A percentile compares a stretch with the other conserved stretches of the same genome.
Conservation (phyloP, 2,329 filamentous ascomycete species). For the Penicillium sclerotiorum region DNA sequence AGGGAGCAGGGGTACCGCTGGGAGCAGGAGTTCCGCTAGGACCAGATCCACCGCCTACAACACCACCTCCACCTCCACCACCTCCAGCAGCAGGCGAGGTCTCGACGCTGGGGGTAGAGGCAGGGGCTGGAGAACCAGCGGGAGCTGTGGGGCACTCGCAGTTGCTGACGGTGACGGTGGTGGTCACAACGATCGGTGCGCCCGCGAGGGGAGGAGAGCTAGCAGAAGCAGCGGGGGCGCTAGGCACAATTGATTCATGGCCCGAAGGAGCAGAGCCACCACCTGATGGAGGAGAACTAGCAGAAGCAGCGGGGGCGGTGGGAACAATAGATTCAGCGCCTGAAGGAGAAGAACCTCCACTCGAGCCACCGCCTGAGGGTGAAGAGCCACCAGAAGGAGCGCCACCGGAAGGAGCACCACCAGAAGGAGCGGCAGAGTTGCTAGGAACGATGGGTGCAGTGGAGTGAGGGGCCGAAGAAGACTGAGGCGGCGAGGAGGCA, state of each 20-base stretch:
- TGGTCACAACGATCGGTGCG: slow-evolving; percentile 16
- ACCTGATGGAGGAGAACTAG: background rate
- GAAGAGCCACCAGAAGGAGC: background rate
- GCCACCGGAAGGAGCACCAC: background rate
- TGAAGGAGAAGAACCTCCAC: background rate
- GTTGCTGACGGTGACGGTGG: slow-evolving; percentile 24
- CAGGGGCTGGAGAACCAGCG: slow-evolving; percentile 3
- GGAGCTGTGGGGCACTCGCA: slow-evolving; percentile 18
- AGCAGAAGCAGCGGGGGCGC: slow-evolving; percentile 4
- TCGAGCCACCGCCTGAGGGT: background rate
- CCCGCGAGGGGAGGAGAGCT: slow-evolving; percentile 9
- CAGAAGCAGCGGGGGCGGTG: background rate
- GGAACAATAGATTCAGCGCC: background rate
- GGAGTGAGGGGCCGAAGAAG: background rate
- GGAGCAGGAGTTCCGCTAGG: slow-evolving; percentile 5
- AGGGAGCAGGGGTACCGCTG: slow-evolving; percentile 3
- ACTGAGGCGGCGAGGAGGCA: slow-evolving; percentile 8
- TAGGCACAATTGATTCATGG: background rate
- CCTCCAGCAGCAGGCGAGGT: background rate
- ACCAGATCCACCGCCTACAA: slow-evolving; percentile 1
- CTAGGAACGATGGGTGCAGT: background rate
- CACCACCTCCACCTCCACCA: no score
- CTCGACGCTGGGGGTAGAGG: background rate
- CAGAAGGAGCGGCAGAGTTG: slow-evolving; percentile 1
- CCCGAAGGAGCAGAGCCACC: background rate